Evolutionary conservation across 176 grass and related monocot species (phyloP).

Genomic region (Paspalum notatum): DNA sequence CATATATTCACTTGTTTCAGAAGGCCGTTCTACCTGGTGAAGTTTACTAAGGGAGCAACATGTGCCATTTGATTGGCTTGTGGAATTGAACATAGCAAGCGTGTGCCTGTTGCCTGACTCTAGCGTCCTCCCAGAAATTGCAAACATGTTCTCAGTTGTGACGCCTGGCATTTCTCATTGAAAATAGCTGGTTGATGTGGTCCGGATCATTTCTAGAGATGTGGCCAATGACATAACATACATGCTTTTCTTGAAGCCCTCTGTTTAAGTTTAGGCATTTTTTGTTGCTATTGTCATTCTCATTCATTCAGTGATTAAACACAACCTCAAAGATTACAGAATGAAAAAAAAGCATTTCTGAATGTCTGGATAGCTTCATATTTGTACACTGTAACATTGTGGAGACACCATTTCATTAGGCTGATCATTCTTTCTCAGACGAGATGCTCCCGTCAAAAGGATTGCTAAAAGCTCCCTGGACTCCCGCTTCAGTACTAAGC

Average conservation of each 20-base stretch:
- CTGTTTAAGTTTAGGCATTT: constrained; percentile 44
- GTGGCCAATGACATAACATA: constrained; percentile 44
- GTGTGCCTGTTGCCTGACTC: constrained; percentile 39
- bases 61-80: constrained; percentile 43
- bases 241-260: constrained; percentile 27
- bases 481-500: constrained; percentile 9
- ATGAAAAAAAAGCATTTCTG: constrained; percentile 26
- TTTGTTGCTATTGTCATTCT: constrained; percentile 41
- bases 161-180: constrained; percentile 36
- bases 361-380: constrained; percentile 44
- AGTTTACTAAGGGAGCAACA: constrained; percentile 47
- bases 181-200: constrained; percentile 54
- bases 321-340: constrained; percentile 34
- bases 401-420: constrained; percentile 17
- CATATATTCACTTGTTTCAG: constrained; percentile 46
- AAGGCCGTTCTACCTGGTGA: constrained; percentile 39
- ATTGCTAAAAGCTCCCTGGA: neutral
- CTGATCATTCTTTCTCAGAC: constrained; percentile 39
- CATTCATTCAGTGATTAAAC: constrained; percentile 52
- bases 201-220: constrained; percentile 55
- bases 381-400: constrained; percentile 49
- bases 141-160: constrained; percentile 21
- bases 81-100: constrained; percentile 59
- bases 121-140: constrained; percentile 39
- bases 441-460: neutral